Base-by-base conservation (phyloP, 2,329 filamentous ascomycete species). In the Sporothrix sp. region DNA sequence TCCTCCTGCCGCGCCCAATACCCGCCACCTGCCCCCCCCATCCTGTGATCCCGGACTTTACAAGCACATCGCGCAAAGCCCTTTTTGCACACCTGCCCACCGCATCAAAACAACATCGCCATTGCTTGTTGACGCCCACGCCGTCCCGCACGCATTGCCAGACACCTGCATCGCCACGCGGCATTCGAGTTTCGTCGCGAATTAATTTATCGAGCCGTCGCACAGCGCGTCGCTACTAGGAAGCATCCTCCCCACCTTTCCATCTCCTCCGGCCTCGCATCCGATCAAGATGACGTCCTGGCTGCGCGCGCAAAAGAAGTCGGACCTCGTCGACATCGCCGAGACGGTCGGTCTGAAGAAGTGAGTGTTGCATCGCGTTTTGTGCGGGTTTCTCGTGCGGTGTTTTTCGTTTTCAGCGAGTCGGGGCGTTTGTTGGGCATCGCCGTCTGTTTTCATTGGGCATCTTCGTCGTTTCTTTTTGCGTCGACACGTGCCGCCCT, bases 291-390 rank as follows among this genome's bases (percentile, higher is more conserved):
- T 58, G 57, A 52, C 57, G 18, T 79, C 81, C 59, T 95, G 85
- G 80, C 75, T 95, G 64, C 78, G 82, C 67, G 76, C 78, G 66
- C 85, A 93, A 76, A 84, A 85, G 72, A 95, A 95, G 75, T 75
- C 74, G 60, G 87, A 91, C 57, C 78, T 95, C 51, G 67, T 80
- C 59, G 83, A 86, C 56, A 74, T 94, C 55, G 87, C 87, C 53
- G 78, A 86, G 58, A 70, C 74, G 42, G 76, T 85, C 55, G 84
- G 84, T 52, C 71, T 91, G 50, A 75, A 79, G 63, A 78, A 85
- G 88, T 94, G 79, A 62, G 47, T 54, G 35, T 21, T 50, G 49
- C 13, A 40, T 18, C 9, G 3, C 40, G 7, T 44, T 28, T 21
- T 28, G 33, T 48, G 18, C 25, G 14, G 9, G n/a, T n/a, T 33